Percentiles rank a stretch among this genome's conserved stretches.
Evolutionary conservation across 495 filamentous ascomycete genomes (phyloP).

Genomic region (Mytilinidion resinicola): DNA sequence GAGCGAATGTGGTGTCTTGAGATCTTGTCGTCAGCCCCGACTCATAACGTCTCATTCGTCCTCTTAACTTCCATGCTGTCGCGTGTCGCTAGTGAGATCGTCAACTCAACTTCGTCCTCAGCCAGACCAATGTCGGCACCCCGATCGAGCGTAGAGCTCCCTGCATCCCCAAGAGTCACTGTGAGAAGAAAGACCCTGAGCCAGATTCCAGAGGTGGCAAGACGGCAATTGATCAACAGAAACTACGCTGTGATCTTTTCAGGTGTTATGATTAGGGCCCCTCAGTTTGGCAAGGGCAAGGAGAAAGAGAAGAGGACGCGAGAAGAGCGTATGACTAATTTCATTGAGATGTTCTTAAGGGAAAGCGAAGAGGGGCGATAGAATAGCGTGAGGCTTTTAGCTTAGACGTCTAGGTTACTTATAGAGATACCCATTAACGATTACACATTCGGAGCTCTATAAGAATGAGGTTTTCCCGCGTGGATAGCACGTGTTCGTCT

Average conservation of each 20-base stretch:
- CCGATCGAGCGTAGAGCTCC: constrained; percentile 23
- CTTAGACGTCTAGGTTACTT: too few relatives aligned
- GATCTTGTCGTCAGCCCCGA: constrained; percentile 60
- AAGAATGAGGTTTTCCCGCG: too few relatives aligned
- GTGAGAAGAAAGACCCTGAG: constrained; percentile 25
- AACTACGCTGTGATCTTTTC: constrained; percentile 30
- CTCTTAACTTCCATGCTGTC: constrained; percentile 74
- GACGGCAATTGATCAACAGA: constrained; percentile 24
- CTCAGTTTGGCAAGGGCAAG: constrained; percentile 8
- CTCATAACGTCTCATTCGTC: constrained; percentile 78
- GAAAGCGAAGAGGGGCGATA: constrained; percentile 3
- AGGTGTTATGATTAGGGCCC: constrained; percentile 17
- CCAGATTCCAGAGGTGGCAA: constrained; percentile 27
- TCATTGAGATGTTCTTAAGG: constrained; percentile 27
- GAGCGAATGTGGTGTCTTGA: constrained; percentile 65
- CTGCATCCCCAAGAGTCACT: constrained; percentile 18
- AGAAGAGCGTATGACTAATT: constrained; percentile 22
- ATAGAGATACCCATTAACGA: too few relatives aligned
- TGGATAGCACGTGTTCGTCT: too few relatives aligned
- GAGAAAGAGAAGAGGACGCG: constrained; percentile 21
- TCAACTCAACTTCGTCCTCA: background rate
- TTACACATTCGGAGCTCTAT: too few relatives aligned
- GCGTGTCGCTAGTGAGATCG: constrained; percentile 28
- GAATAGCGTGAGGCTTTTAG: background rate
- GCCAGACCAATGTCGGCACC: constrained; percentile 15